phyloP scores from a whole-genome alignment of 805 yeast genomes.

The Saturnispora besseyi region DNA sequence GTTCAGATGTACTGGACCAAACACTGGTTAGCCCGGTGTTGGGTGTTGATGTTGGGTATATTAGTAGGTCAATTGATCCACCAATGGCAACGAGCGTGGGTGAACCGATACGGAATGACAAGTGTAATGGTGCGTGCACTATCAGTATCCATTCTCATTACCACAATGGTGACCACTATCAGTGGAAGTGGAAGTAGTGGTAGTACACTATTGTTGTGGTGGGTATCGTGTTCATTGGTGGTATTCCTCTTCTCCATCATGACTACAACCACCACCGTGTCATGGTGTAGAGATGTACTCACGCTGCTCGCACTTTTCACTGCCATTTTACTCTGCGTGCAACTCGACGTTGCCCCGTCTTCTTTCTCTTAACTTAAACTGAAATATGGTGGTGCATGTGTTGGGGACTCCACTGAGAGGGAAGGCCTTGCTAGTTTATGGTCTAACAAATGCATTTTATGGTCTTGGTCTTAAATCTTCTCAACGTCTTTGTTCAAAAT shows the following conservation, averaged over 20 bases:
- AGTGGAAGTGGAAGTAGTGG: not conserved
- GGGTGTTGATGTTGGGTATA: conserved; percentile 5
- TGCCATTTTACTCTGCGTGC: conserved; percentile 4
- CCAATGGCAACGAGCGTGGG: conserved; percentile 6
- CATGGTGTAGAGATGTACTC: conserved; percentile 4
- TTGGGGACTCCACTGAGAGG: conserved; percentile 44
- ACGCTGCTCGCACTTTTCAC: conserved; percentile 6
- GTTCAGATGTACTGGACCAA: conserved; percentile 1
- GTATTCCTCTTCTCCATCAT: not conserved
- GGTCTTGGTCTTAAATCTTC: conserved; percentile 80
- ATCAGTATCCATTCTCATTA: not conserved
- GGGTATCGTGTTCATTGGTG: not conserved
- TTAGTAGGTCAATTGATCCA: conserved; percentile 4
- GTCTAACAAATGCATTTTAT: conserved; percentile 71
- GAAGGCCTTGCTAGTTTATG: conserved; percentile 31
- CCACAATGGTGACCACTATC: not conserved
- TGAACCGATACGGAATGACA: not conserved
- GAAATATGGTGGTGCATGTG: conserved; percentile 41
- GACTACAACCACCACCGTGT: not conserved
- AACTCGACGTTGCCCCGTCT: conserved; percentile 3
- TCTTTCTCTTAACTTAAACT: not conserved
- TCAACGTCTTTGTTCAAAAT: conserved; percentile 67
- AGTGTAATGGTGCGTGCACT: conserved; percentile 2
- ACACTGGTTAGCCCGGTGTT: conserved; percentile 3
- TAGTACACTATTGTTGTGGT: not conserved